Base-by-base conservation (phyloP, 1,284 basidiomycete genomes). In the Singerocomus inundabilis region DNA sequence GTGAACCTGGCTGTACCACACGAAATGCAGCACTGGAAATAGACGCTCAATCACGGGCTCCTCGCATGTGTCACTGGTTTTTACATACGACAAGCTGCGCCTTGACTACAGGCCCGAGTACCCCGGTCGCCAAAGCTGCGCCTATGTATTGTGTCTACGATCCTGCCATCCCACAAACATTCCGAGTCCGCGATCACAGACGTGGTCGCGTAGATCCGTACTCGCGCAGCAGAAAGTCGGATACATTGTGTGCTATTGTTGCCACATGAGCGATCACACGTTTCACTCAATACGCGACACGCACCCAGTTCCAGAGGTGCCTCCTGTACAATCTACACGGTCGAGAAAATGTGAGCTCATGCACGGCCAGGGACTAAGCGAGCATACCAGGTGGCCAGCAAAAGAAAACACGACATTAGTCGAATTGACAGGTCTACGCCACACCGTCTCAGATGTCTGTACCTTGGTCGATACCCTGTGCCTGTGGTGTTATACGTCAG, bases 391-490 rank as follows among this genome's bases (percentile, higher is more conserved):
- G 73, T 88, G 86, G 0, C 82, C 80, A 29, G 79, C 76, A 33
- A 62, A 71, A 10, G 66, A 56, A 45, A 88, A 75, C n/a, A 76
- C 64, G 2, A 80, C 64, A 60, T 89, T 86, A 11, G 75, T 76
- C 28, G 81, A 61, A 57, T 88, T 86, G 44, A 56, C 70, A 2
- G 78, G 75, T 31, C 86, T 68, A n/a, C 79, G 64, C 82, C 84
- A 86, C 10, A 84, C 81, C 24, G 74, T 67, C 44, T 75, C 67
- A 46, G 65, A 62, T 21, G 75, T 75, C 24, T 64, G 53, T 8
- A 73, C 70, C 11, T 68, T 66, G 10, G 63, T 61, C 7, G 74
- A 71, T 29, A 77, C 56, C 31, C 75, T 76, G 29, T 24, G 6
- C 5, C 4, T 9, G 4, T 5, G 7, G n/a, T 16, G 31, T n/a